Conservation (phyloP, 306 rosid species). For the Glycine soja region DNA sequence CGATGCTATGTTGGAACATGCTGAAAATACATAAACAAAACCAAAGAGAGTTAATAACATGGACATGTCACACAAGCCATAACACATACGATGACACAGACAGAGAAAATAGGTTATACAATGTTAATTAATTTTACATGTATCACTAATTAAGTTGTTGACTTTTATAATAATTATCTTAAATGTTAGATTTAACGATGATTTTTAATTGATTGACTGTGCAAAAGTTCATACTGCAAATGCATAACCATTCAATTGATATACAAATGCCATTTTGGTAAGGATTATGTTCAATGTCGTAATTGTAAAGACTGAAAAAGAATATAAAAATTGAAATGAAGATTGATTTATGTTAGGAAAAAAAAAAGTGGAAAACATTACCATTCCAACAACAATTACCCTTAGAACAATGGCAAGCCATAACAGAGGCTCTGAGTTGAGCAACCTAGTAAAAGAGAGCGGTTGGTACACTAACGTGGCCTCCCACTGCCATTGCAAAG, state of each 20-base stretch:
- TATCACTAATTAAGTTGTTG: no score
- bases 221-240: no score
- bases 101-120: no score
- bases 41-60: no score
- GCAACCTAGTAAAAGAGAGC: constrained; percentile 85
- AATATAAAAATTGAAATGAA: not conserved
- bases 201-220: no score
- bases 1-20: constrained; percentile 80
- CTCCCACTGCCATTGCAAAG: constrained; percentile 79
- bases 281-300: not conserved
- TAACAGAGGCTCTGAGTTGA: constrained; percentile 77
- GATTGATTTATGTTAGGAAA: not conserved
- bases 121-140: no score
- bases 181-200: no score
- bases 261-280: not conserved
- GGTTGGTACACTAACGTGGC: constrained; percentile 75
- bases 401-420: constrained; percentile 81
- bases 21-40: constrained; percentile 47
- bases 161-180: no score
- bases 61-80: no score
- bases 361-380: constrained; percentile 22
- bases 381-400: constrained; percentile 77
- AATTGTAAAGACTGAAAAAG: not conserved
- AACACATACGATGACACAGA: no score
- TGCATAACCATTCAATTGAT: no score